Evolutionary conservation across 1,284 basidiomycete species (phyloP).

Genomic region (Microbotryum silenes-acaulis): DNA sequence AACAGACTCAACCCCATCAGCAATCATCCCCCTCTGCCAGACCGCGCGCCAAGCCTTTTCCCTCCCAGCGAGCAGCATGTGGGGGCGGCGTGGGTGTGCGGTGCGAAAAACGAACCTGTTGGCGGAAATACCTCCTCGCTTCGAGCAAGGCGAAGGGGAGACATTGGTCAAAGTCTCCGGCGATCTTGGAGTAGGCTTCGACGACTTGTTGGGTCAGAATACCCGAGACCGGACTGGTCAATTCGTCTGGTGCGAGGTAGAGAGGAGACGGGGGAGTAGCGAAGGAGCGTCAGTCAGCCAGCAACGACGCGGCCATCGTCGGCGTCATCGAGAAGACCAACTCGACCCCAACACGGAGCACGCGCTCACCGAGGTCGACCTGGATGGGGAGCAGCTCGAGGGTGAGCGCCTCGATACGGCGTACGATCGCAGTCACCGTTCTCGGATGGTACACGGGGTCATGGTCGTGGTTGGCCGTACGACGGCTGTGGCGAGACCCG

Average conservation of each 20-base stretch:
- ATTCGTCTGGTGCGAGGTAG: conserved; percentile 7
- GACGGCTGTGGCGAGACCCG: neutral
- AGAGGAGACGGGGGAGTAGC: conserved; percentile 36
- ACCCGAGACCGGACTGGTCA: conserved; percentile 34
- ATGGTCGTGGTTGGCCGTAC: neutral
- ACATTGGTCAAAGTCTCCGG: conserved; percentile 61
- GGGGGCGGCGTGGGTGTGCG: neutral
- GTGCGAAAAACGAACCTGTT: conserved; percentile 4
- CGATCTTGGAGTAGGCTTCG: conserved; percentile 43
- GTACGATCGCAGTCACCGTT: conserved; percentile 49
- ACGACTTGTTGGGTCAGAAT: conserved; percentile 40
- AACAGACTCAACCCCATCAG: neutral
- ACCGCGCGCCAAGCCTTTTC: neutral
- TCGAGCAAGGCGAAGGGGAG: conserved; percentile 45
- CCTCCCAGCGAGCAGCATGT: neutral
- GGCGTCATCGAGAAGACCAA: too few relatives aligned
- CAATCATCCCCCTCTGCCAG: too few relatives aligned
- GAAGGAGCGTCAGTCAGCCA: conserved; percentile 52
- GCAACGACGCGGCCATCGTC: conserved; percentile 52
- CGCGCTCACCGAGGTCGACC: conserved; percentile 50
- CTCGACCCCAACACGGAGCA: neutral
- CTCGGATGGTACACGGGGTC: conserved; percentile 11
- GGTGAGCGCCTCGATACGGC: conserved; percentile 68
- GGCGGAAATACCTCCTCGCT: conserved; percentile 27
- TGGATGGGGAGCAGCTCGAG: conserved; percentile 71